These are phyloP conservation scores for Alliaria petiolata DNA, from an alignment of 345 rosid genomes.

Conservation along the genomic window DNA sequence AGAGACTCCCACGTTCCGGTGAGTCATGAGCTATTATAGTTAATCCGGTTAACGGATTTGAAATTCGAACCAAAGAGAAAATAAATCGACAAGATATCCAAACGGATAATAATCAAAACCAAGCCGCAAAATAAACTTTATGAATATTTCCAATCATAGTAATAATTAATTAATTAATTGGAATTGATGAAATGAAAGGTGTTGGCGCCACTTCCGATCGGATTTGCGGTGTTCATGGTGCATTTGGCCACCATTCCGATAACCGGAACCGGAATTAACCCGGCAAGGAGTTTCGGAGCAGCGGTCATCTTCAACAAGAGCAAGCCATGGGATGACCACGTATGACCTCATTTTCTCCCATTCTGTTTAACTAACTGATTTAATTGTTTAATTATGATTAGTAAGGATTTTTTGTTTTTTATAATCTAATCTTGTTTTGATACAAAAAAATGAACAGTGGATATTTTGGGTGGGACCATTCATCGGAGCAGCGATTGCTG, in stretches of 20 bases:
- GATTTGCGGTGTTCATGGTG: slow-evolving; percentile 97
- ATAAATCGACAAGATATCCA: not conserved
- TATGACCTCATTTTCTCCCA: slow-evolving; percentile 16
- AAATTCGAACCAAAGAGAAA: not conserved
- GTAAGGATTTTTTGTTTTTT: too few relatives aligned
- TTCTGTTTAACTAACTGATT: not conserved
- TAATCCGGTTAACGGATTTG: not conserved
- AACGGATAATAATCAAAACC: not conserved
- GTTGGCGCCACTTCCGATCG: slow-evolving; percentile 94
- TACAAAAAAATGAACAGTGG: slow-evolving; percentile 65
- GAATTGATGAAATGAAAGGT: slow-evolving; percentile 41
- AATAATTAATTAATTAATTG: not conserved
- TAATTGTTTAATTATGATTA: too few relatives aligned
- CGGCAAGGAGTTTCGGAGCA: slow-evolving; percentile 96
- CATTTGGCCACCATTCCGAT: slow-evolving; percentile 89
- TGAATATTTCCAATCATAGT: not conserved
- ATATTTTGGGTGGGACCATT: slow-evolving; percentile 79
- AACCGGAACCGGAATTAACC: slow-evolving; percentile 95
- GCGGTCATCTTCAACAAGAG: slow-evolving; percentile 75
- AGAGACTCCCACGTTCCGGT: slow-evolving; percentile 71
- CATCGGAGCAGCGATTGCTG: slow-evolving; percentile 60
- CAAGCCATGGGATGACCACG: slow-evolving; percentile 96
- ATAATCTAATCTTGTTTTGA: too few relatives aligned
- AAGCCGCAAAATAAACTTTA: too few relatives aligned
- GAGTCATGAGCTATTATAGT: slow-evolving; percentile 5